phyloP scores from a whole-genome alignment of 2,329 filamentous ascomycete genomes.

The Claviceps sp. region DNA sequence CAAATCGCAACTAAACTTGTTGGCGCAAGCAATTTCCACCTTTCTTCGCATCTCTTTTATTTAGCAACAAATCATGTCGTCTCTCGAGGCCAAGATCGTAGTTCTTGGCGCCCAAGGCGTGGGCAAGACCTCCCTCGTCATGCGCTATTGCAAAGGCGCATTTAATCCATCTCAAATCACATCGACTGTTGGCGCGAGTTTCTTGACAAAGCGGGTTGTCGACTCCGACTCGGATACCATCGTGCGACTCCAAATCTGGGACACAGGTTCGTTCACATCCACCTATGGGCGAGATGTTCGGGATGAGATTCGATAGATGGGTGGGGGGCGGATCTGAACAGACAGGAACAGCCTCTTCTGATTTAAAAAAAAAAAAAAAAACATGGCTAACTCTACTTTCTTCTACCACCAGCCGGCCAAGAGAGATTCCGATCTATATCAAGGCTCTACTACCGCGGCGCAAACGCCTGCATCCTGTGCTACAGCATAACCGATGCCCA shows the following conservation, averaged over 20 bases:
- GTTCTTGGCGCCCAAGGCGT: constrained; percentile 69
- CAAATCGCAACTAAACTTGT: too few species aligned
- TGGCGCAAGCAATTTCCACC: background rate
- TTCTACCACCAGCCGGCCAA: constrained; percentile 51
- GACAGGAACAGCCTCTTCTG: too few species aligned
- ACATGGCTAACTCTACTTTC: background rate
- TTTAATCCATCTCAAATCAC: constrained; percentile 52
- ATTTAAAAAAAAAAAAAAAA: background rate
- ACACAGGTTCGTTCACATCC: constrained; percentile 46
- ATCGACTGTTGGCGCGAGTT: constrained; percentile 68
- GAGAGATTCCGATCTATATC: constrained; percentile 93
- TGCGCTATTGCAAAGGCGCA: constrained; percentile 60
- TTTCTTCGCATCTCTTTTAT: background rate
- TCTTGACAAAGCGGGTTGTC: constrained; percentile 65
- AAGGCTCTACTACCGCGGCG: constrained; percentile 89
- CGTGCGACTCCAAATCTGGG: constrained; percentile 91
- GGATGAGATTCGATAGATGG: too few species aligned
- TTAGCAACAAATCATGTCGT: constrained; percentile 27
- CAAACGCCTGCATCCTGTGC: constrained; percentile 85
- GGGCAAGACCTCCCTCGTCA: constrained; percentile 66
- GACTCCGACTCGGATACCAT: constrained; percentile 76
- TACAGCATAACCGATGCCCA: constrained; percentile 82
- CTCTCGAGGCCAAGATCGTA: constrained; percentile 69
- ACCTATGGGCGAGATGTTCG: too few species aligned
- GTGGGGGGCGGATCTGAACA: too few species aligned